phyloP scores from a whole-genome alignment of 2,329 filamentous ascomycete species.

The Talaromyces sp. region DNA sequence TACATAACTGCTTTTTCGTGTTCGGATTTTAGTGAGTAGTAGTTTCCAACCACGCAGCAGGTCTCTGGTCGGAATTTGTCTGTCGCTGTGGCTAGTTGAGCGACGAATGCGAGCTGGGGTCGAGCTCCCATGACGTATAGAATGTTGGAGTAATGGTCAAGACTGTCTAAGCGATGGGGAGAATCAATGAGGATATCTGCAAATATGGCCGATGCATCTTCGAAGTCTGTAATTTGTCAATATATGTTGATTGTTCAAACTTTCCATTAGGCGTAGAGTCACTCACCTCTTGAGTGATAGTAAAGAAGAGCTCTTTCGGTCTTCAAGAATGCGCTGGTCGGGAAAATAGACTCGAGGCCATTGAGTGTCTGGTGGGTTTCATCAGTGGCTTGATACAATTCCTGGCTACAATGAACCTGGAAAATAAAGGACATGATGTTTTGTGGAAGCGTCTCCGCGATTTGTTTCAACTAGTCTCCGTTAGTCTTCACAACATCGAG shows the following conservation, averaged over 20 bases:
- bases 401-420: conserved; percentile 83
- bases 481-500: conserved; percentile 21
- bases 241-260: not conserved
- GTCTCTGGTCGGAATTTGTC: conserved; percentile 97
- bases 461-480: conserved; percentile 61
- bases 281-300: conserved; percentile 74
- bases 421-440: conserved; percentile 95
- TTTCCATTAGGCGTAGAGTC: not conserved
- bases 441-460: conserved; percentile 71
- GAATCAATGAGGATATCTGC: conserved; percentile 65
- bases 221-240: conserved; percentile 49
- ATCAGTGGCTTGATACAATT: conserved; percentile 82
- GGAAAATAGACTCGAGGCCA: conserved; percentile 80
- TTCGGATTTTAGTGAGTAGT: conserved; percentile 89
- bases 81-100: conserved; percentile 82
- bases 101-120: conserved; percentile 87
- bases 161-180: conserved; percentile 72
- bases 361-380: conserved; percentile 71
- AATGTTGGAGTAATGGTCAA: conserved; percentile 97
- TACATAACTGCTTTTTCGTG: conserved; percentile 99
- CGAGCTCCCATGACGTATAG: conserved; percentile 87
- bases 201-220: conserved; percentile 61
- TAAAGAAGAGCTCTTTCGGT: conserved; percentile 84
- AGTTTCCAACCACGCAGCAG: conserved; percentile 94
- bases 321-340: conserved; percentile 80